A percentile compares a stretch with the other conserved stretches of the same genome.
Evolutionary conservation across 345 rosid species (phyloP).

Genomic region (Schrenkiella parvula): DNA sequence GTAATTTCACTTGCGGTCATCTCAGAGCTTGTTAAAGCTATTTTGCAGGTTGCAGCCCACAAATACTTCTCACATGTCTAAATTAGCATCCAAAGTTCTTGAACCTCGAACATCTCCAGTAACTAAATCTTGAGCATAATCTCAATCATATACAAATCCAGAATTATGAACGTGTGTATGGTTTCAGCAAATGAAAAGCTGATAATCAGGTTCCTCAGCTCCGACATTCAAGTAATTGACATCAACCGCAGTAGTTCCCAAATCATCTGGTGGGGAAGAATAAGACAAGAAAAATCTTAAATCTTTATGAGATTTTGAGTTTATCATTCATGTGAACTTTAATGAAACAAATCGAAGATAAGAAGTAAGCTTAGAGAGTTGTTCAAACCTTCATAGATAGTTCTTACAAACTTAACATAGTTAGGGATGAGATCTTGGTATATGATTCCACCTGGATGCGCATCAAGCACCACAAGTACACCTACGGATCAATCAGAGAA

Average conservation of each 20-base stretch:
- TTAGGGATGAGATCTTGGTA: constrained; percentile 77
- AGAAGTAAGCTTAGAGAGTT: neutral
- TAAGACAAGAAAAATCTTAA: neutral
- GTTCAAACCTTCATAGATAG: constrained; percentile 81
- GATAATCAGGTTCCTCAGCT: constrained; percentile 39
- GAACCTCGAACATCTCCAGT: neutral
- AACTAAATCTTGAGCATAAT: neutral
- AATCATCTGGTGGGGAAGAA: constrained; percentile 46
- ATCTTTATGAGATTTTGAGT: neutral
- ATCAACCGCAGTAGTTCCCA: constrained; percentile 56
- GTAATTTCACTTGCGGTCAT: neutral
- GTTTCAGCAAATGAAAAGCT: constrained; percentile 63
- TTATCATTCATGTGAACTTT: neutral
- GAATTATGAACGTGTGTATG: neutral
- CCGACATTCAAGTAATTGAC: constrained; percentile 76
- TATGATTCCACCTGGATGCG: constrained; percentile 77
- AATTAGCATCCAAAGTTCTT: neutral
- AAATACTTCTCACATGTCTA: neutral
- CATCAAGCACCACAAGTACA: constrained; percentile 81
- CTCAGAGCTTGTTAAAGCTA: neutral
- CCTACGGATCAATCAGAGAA: constrained; percentile 38
- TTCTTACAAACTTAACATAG: constrained; percentile 61
- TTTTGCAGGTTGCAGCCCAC: neutral
- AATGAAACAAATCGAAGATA: neutral
- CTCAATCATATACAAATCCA: neutral